Evolutionary conservation across 2,329 filamentous ascomycete species (phyloP).

Genomic region (Neofusicoccum parvum): DNA sequence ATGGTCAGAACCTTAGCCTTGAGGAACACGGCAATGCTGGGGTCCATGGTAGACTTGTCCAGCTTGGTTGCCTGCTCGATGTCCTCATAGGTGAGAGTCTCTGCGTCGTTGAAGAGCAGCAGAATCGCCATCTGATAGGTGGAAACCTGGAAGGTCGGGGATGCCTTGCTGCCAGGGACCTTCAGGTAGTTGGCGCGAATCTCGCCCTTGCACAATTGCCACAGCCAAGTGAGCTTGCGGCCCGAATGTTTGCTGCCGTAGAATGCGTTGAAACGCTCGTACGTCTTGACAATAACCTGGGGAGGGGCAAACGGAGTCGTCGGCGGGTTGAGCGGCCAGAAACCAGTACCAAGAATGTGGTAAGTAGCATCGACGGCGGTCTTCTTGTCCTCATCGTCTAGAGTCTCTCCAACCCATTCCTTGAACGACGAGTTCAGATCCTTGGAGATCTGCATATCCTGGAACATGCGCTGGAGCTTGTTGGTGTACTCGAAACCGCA

Average conservation of each 20-base stretch:
- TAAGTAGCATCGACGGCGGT: constrained; percentile 81
- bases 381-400: constrained; percentile 67
- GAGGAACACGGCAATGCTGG: constrained; percentile 80
- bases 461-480: constrained; percentile 99
- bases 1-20: constrained; percentile 89
- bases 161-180: constrained; percentile 69
- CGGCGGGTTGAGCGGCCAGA: constrained; percentile 91
- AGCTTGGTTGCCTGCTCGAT: constrained; percentile 81
- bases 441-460: constrained; percentile 98
- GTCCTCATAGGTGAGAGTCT: constrained; percentile 83
- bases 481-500: constrained; percentile 99
- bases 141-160: constrained; percentile 95
- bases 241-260: constrained; percentile 97
- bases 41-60: constrained; percentile 79
- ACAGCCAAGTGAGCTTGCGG: constrained; percentile 95
- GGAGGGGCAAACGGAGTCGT: constrained; percentile 88
- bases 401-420: constrained; percentile 69
- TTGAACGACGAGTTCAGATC: constrained; percentile 91
- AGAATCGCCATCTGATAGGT: constrained; percentile 98
- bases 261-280: constrained; percentile 85
- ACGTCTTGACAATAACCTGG: constrained; percentile 79
- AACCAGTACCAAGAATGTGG: constrained; percentile 91
- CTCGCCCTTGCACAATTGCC: constrained; percentile 98
- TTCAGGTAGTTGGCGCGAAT: constrained; percentile 93
- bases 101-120: constrained; percentile 89